These are phyloP conservation scores for Synura sp. DNA, from an alignment of 352 stramenopile species.

Conservation along the genomic window DNA sequence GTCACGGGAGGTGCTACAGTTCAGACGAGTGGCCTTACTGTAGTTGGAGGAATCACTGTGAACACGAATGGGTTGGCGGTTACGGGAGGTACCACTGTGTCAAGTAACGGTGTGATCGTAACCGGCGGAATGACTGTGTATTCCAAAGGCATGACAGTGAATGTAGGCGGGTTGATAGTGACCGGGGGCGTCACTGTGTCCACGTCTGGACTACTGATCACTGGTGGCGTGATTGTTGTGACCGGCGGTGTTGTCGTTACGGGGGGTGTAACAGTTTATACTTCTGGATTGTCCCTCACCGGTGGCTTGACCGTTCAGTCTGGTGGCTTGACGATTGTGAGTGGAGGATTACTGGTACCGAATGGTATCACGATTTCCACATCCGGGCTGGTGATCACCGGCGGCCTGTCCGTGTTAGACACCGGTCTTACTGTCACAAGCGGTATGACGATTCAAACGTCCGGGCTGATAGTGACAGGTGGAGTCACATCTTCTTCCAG, in stretches of 20 bases:
- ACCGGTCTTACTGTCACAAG: background rate
- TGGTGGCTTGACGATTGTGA: background rate
- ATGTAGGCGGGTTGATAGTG: background rate
- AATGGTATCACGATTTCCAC: background rate
- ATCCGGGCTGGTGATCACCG: background rate
- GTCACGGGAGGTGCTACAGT: background rate
- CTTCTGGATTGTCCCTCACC: background rate
- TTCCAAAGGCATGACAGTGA: background rate
- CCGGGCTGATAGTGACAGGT: background rate
- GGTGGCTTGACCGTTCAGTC: background rate
- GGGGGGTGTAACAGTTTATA: background rate
- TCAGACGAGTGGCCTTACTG: background rate
- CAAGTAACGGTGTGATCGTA: background rate
- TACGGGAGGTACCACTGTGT: background rate
- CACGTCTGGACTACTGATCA: background rate
- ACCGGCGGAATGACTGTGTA: conserved; percentile 6
- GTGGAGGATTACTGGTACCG: background rate
- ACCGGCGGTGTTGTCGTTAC: background rate
- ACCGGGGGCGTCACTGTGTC: too few relatives aligned
- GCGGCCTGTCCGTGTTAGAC: background rate
- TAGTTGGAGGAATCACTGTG: background rate
- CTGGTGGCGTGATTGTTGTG: background rate
- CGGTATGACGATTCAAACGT: background rate
- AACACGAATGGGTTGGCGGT: background rate
- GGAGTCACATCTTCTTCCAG: conserved; percentile 1